Conservation (phyloP, 495 filamentous ascomycete genomes). For the Staphylotrichum tortipilum region DNA sequence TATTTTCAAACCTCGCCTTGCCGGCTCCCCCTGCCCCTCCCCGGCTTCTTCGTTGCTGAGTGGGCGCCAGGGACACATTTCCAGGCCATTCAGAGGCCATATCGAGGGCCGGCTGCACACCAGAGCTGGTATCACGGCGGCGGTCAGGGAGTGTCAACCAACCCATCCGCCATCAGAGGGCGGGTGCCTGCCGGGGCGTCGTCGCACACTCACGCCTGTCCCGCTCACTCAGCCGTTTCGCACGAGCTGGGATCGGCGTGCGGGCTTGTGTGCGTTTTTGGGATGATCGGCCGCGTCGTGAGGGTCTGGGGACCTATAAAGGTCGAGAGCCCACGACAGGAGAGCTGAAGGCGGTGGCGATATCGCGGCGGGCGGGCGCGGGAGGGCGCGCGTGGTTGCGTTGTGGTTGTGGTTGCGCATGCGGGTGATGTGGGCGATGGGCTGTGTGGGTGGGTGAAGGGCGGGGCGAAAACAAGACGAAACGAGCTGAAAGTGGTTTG, state of each 20-base stretch:
- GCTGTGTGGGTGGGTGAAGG: too few relatives aligned
- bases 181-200: not conserved
- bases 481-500: not conserved
- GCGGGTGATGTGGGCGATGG: too few relatives aligned
- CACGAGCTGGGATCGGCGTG: too few relatives aligned
- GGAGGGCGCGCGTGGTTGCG: too few relatives aligned
- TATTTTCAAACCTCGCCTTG: not conserved
- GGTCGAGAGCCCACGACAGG: not conserved
- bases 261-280: too few relatives aligned
- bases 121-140: not conserved
- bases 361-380: not conserved
- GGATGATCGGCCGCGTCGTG: too few relatives aligned
- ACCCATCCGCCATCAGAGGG: not conserved
- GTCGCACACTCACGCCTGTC: not conserved
- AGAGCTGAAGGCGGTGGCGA: not conserved
- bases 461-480: conserved; percentile 2
- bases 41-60: not conserved
- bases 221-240: not conserved
- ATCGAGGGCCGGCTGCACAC: not conserved
- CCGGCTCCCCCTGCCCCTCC: too few relatives aligned
- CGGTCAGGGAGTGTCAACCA: not conserved
- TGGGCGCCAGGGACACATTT: not conserved
- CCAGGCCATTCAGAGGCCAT: not conserved
- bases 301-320: too few relatives aligned
- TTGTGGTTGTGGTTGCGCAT: not conserved